Conservation (phyloP, 106 monocot species). For the Gastrodia elata region DNA sequence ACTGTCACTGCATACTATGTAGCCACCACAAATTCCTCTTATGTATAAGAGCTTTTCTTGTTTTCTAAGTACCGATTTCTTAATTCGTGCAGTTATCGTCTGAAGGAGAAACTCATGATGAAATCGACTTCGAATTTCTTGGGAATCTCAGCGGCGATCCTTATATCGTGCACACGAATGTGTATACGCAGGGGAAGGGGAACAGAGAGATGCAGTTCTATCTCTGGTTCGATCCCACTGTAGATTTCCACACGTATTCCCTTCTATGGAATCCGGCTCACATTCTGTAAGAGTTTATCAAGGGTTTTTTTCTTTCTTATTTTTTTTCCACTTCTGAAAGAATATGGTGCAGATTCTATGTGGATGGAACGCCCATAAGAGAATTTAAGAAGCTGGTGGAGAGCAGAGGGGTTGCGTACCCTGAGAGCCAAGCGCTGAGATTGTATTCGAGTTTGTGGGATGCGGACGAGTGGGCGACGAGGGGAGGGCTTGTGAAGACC, state of each 20-base stretch:
- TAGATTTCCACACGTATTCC: constrained; percentile 18
- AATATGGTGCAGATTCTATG: constrained; percentile 36
- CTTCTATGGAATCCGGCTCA: constrained; percentile 16
- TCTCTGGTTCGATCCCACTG: constrained; percentile 18
- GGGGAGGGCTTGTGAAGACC: constrained; percentile 44
- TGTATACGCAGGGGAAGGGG: constrained; percentile 18
- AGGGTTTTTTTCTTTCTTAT: neutral
- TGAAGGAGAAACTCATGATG: constrained; percentile 15
- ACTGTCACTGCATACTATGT: constrained; percentile 14
- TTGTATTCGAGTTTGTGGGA: constrained; percentile 52
- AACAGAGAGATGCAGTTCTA: constrained; percentile 22
- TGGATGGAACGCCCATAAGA: constrained; percentile 50
- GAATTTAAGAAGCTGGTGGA: constrained; percentile 40
- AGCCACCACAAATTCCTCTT: neutral
- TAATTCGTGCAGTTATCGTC: constrained; percentile 9
- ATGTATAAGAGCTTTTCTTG: neutral
- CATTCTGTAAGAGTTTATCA: constrained; percentile 6
- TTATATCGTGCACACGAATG: constrained; percentile 15
- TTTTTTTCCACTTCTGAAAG: neutral
- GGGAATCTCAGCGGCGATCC: constrained; percentile 20
- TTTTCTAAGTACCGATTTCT: too few species aligned
- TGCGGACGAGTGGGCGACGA: constrained; percentile 52
- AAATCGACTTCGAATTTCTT: constrained; percentile 19
- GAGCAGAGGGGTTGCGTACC: constrained; percentile 34
- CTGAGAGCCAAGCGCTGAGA: constrained; percentile 36